phyloP scores from a whole-genome alignment of 2,329 filamentous ascomycete genomes.

The Xylogone sp. region DNA sequence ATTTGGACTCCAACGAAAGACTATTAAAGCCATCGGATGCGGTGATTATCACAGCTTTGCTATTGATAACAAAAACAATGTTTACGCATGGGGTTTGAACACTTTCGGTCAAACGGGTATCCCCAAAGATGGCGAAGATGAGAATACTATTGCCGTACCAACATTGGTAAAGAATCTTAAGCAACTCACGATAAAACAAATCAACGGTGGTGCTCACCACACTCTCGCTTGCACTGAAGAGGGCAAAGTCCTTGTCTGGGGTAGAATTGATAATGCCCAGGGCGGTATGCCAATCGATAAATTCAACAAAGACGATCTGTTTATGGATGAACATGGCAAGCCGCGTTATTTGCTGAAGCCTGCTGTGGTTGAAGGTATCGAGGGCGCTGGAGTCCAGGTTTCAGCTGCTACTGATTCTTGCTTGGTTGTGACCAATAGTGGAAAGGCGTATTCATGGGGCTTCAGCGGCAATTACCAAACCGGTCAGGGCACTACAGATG shows the following conservation, averaged over 20 bases:
- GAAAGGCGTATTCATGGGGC: constrained; percentile 74
- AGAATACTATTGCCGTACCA: constrained; percentile 69
- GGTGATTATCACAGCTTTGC: constrained; percentile 83
- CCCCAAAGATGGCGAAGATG: constrained; percentile 57
- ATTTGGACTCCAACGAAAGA: constrained; percentile 27
- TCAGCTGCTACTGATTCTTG: constrained; percentile 69
- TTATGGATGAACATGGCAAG: constrained; percentile 60
- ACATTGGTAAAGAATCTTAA: constrained; percentile 62
- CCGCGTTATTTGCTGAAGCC: constrained; percentile 72
- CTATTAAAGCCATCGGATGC: constrained; percentile 38
- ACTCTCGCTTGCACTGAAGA: constrained; percentile 59
- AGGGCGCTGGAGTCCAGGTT: constrained; percentile 49
- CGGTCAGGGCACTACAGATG: constrained; percentile 72
- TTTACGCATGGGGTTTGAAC: constrained; percentile 84
- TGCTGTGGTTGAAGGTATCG: constrained; percentile 48
- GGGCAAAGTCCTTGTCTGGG: constrained; percentile 58
- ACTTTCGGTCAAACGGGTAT: constrained; percentile 80
- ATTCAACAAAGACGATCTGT: constrained; percentile 53
- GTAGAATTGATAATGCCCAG: constrained; percentile 50
- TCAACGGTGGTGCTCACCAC: constrained; percentile 75
- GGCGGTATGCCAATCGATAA: constrained; percentile 53
- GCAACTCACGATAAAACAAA: constrained; percentile 58
- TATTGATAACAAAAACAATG: constrained; percentile 61
- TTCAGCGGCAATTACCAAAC: constrained; percentile 80
- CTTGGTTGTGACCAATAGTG: constrained; percentile 65